Evolutionary conservation across 2,329 filamentous ascomycete genomes (phyloP).

Genomic region (Paecilomyces dactylethromorphus): DNA sequence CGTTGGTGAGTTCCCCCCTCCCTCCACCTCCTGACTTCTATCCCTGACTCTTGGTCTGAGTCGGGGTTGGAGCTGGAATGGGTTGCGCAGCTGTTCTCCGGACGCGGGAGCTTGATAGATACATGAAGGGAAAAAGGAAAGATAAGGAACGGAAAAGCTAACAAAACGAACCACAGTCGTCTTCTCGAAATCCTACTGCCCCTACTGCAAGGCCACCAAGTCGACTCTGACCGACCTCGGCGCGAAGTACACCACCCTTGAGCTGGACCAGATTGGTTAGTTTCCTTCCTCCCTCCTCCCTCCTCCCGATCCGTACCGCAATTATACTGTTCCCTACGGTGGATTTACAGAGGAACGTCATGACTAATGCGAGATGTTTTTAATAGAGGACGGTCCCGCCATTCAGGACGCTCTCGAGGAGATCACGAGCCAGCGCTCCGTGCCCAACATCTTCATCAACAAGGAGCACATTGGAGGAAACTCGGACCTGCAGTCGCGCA

Average conservation of each 20-base stretch:
- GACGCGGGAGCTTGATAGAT: too few species aligned
- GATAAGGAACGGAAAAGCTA: not conserved
- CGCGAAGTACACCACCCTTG: conserved; percentile 67
- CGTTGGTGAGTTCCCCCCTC: conserved; percentile 55
- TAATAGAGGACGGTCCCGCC: conserved; percentile 67
- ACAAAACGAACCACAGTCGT: conserved; percentile 49
- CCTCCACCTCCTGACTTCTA: not conserved
- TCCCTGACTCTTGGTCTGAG: too few species aligned
- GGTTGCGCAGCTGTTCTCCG: not conserved
- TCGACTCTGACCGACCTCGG: conserved; percentile 60
- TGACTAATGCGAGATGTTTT: not conserved
- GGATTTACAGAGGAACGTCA: not conserved
- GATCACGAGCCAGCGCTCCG: conserved; percentile 76
- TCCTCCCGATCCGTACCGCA: too few species aligned
- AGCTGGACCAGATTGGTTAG: conserved; percentile 80
- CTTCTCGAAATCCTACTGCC: conserved; percentile 96
- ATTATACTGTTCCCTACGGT: too few species aligned
- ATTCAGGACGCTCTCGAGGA: conserved; percentile 79
- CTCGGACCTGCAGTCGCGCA: conserved; percentile 71
- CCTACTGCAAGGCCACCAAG: conserved; percentile 82
- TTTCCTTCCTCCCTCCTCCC: conserved; percentile 21
- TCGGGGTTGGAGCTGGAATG: not conserved
- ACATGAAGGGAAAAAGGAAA: too few species aligned
- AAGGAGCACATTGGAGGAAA: conserved; percentile 94
- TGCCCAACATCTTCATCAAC: conserved; percentile 92